Evolutionary conservation across 164 flowering plant genomes (phyloP).

Genomic region (Annona cherimola): DNA sequence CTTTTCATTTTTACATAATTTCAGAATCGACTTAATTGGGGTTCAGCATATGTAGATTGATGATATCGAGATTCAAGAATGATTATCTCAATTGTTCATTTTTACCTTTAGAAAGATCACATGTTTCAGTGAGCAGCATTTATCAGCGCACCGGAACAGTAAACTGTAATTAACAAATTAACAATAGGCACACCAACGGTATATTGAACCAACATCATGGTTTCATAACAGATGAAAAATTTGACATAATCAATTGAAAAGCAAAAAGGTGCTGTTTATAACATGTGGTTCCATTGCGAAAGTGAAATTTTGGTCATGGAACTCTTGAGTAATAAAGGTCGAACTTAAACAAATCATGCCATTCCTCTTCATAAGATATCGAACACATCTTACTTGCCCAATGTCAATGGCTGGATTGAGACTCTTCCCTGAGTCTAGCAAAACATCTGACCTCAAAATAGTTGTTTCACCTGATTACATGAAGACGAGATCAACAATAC

Average conservation of each 20-base stretch:
- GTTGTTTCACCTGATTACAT: constrained; percentile 9
- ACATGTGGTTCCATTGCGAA: neutral
- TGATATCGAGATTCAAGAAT: too few relatives aligned
- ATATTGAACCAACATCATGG: too few relatives aligned
- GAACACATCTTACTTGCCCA: constrained; percentile 7
- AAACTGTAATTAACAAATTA: too few relatives aligned
- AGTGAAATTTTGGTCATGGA: neutral
- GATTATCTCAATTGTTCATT: too few relatives aligned
- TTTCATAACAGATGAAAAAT: neutral
- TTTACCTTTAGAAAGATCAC: too few relatives aligned
- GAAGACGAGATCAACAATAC: neutral
- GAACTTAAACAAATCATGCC: neutral
- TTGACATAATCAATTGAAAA: neutral
- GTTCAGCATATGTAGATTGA: neutral
- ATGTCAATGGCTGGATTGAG: constrained; percentile 11
- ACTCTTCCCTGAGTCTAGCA: constrained; percentile 10
- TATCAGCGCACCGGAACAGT: too few relatives aligned
- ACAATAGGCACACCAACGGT: too few relatives aligned
- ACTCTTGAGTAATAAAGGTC: neutral
- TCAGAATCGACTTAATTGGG: neutral
- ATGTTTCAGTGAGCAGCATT: too few relatives aligned
- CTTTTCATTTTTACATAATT: neutral
- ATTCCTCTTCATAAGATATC: neutral
- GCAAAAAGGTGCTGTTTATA: neutral
- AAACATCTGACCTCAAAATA: constrained; percentile 9